phyloP scores from a whole-genome alignment of 345 rosid genomes.

The Salix arbutifolia region DNA sequence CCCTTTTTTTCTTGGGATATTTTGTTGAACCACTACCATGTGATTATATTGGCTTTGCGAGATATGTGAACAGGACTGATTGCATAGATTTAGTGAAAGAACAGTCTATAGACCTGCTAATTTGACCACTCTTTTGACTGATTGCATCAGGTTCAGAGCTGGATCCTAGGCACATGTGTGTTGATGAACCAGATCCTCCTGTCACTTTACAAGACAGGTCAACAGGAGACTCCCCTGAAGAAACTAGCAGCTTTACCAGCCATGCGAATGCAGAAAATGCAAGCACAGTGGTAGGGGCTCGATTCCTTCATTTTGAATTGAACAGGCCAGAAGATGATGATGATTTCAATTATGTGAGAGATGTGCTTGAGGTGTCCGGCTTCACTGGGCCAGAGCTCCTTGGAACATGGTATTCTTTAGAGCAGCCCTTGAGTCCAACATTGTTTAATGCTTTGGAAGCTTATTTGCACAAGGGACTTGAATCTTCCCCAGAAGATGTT shows the following conservation, averaged over 20 bases:
- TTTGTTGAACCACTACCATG: background rate
- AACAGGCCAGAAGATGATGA: slow-evolving; percentile 30
- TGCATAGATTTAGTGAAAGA: background rate
- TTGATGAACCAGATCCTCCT: slow-evolving; percentile 19
- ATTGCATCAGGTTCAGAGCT: slow-evolving; percentile 25
- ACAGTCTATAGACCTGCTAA: background rate
- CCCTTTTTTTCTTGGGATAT: background rate
- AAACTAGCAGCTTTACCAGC: background rate
- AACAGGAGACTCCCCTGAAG: background rate
- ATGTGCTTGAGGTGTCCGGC: slow-evolving; percentile 60
- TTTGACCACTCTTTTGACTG: background rate
- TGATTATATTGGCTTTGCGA: background rate
- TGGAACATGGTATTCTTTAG: slow-evolving; percentile 54
- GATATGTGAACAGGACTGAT: background rate
- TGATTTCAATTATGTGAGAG: slow-evolving; percentile 50
- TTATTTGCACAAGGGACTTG: slow-evolving; percentile 27
- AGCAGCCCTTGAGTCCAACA: slow-evolving; percentile 64
- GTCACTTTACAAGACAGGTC: slow-evolving; percentile 7
- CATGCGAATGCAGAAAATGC: slow-evolving; percentile 17
- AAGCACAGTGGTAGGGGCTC: background rate
- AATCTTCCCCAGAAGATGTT: slow-evolving; percentile 18
- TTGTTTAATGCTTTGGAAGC: slow-evolving; percentile 47
- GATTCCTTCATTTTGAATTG: slow-evolving; percentile 10
- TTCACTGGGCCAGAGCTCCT: slow-evolving; percentile 35
- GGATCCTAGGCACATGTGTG: background rate